Percentiles rank a stretch among this genome's conserved stretches.
Conservation (phyloP, 2,329 filamentous ascomycete genomes). For the Sordariomycetes sp. region DNA sequence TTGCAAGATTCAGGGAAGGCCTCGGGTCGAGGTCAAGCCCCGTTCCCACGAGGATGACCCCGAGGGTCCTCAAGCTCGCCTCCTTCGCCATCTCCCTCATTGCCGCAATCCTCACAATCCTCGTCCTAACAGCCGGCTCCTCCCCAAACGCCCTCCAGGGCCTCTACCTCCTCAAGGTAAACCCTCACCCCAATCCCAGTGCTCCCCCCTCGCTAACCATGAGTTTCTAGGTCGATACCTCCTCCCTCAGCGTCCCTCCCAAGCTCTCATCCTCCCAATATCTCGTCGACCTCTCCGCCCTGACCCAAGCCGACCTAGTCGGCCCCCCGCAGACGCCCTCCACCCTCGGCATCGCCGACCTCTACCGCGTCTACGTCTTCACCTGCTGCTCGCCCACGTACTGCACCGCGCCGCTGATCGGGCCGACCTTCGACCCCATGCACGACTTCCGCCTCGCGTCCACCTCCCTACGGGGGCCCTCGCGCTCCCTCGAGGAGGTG, state of each 20-base stretch:
- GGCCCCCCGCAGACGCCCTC: slow-evolving; percentile 15
- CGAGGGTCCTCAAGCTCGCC: slow-evolving; percentile 5
- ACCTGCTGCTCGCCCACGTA: slow-evolving; percentile 15
- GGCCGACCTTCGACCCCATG: slow-evolving; percentile 19
- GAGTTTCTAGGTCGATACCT: slow-evolving; percentile 16
- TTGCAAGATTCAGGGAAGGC: no score
- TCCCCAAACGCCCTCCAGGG: slow-evolving; percentile 11
- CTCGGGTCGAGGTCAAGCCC: no score
- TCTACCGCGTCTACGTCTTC: slow-evolving; percentile 20
- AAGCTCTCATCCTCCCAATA: slow-evolving; percentile 18
- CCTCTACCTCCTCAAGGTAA: slow-evolving; percentile 22
- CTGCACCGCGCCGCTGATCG: slow-evolving; percentile 17
- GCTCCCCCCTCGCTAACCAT: not conserved
- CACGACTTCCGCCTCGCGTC: slow-evolving; percentile 17
- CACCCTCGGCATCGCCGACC: slow-evolving; percentile 15
- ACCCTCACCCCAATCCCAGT: not conserved
- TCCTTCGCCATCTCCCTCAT: slow-evolving; percentile 13
- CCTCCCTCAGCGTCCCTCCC: slow-evolving; percentile 15
- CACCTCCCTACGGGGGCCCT: slow-evolving; percentile 11
- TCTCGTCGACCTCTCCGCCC: slow-evolving; percentile 18
- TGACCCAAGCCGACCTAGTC: slow-evolving; percentile 20
- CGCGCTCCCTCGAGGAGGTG: slow-evolving; percentile 12
- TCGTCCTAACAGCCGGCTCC: slow-evolving; percentile 18
- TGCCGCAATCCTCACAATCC: slow-evolving; percentile 13
- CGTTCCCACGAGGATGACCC: not conserved